Evolutionary conservation across 1,139 yeast species (phyloP).

Genomic region (Wickerhamomyces sp.): DNA sequence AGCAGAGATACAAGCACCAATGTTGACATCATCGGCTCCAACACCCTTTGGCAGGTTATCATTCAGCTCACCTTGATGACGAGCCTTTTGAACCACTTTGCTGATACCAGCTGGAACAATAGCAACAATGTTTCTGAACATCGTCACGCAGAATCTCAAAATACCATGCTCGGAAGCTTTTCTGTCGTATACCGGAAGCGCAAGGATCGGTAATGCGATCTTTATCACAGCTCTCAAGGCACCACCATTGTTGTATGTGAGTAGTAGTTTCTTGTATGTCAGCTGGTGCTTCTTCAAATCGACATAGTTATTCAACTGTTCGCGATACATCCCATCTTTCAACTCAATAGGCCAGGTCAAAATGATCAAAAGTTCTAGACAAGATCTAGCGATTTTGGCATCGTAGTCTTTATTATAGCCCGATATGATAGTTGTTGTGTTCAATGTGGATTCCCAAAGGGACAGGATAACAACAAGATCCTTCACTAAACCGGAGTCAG

Average conservation of each 20-base stretch:
- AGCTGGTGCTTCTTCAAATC: slow-evolving; percentile 63
- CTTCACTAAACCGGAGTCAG: slow-evolving; percentile 71
- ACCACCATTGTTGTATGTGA: slow-evolving; percentile 54
- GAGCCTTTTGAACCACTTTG: slow-evolving; percentile 34
- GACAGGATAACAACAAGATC: slow-evolving; percentile 75
- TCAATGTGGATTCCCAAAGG: slow-evolving; percentile 56
- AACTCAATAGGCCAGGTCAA: slow-evolving; percentile 83
- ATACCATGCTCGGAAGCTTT: slow-evolving; percentile 70
- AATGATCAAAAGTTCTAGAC: slow-evolving; percentile 75
- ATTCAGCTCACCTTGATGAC: slow-evolving; percentile 23
- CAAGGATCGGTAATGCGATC: slow-evolving; percentile 61
- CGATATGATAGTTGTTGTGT: slow-evolving; percentile 25
- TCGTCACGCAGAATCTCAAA: slow-evolving; percentile 63
- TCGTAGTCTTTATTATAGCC: slow-evolving; percentile 28
- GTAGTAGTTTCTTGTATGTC: slow-evolving; percentile 62
- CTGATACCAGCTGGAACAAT: slow-evolving; percentile 66
- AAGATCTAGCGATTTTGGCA: slow-evolving; percentile 62
- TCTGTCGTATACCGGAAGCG: slow-evolving; percentile 49
- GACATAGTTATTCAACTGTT: slow-evolving; percentile 54
- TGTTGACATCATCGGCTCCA: slow-evolving; percentile 60
- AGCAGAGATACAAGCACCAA: slow-evolving; percentile 50
- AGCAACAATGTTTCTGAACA: slow-evolving; percentile 69
- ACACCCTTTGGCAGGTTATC: slow-evolving; percentile 53
- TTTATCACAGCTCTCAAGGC: slow-evolving; percentile 68
- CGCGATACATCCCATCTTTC: slow-evolving; percentile 40